phyloP scores from a whole-genome alignment of 2,329 filamentous ascomycete genomes.

The Beauveria brongniartii region DNA sequence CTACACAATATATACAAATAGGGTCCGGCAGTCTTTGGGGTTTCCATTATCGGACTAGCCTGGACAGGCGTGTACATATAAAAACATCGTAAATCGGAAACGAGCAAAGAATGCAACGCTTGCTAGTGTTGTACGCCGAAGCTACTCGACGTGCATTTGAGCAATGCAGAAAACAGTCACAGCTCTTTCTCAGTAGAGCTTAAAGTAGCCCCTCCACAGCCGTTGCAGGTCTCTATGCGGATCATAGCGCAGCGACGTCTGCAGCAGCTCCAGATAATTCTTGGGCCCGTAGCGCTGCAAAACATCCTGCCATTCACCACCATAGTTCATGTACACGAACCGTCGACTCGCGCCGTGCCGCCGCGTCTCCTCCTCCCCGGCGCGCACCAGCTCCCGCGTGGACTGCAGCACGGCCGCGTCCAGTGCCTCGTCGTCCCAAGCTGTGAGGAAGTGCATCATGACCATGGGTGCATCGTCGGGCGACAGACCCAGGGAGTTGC shows the following conservation, averaged over 20 bases:
- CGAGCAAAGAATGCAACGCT: too few species aligned
- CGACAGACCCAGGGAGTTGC: slow-evolving; percentile 33
- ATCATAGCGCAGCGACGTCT: neutral
- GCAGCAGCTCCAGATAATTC: slow-evolving; percentile 21
- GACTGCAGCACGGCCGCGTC: slow-evolving; percentile 23
- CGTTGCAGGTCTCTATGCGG: neutral
- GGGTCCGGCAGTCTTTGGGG: too few species aligned
- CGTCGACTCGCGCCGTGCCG: slow-evolving; percentile 20
- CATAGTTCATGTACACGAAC: slow-evolving; percentile 30
- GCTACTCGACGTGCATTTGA: too few species aligned
- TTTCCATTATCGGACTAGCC: too few species aligned
- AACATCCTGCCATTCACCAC: slow-evolving; percentile 28
- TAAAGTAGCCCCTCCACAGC: neutral
- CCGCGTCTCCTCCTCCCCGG: slow-evolving; percentile 18
- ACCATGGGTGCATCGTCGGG: slow-evolving; percentile 25
- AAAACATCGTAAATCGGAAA: too few species aligned
- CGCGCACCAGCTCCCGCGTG: slow-evolving; percentile 17
- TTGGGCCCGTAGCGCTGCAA: slow-evolving; percentile 29
- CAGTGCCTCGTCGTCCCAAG: slow-evolving; percentile 19
- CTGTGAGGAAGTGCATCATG: slow-evolving; percentile 22
- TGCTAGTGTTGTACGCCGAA: too few species aligned
- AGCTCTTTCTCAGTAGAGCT: neutral
- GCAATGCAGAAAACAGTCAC: neutral
- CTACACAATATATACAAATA: too few species aligned
- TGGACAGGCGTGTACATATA: too few species aligned